Base-by-base conservation (phyloP, 257 asterid species). In the Petunia secreta region DNA sequence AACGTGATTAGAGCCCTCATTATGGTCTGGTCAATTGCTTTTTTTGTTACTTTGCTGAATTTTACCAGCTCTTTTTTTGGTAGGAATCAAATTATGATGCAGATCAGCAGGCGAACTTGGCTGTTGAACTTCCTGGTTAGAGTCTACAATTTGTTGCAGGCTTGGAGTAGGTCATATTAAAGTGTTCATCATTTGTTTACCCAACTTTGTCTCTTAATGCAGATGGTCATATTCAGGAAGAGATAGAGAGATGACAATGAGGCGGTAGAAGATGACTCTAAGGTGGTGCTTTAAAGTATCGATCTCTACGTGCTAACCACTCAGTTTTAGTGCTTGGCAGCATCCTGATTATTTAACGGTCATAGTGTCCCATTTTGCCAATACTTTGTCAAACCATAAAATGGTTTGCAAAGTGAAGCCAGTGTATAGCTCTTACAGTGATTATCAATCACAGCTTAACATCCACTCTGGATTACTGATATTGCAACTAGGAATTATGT, bases 41-140 rank as follows among this genome's bases (percentile, higher is more conserved):
- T 66, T n/a, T 75, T 14, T 67, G 13, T 69, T 37, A 38, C 67
- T 39, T 63, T 69, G 7, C 46, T 48, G 40, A 48, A 62, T 62
- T 44, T 36, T 16, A 1, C 41, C 9, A 37, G 48, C 60, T 63
- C 50, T 64, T 7, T 0, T 63, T 7, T 63, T 60, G 6, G 2
- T 38, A 93, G 99, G 97, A 93, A 88, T 89, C 89, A 37, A 95
- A 95, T 87, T 85, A 94, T 0, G 99, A 95, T 75, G 99, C 99
- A 0, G 99, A 95, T 89, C 87, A 88, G 80, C 99, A 85, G 87
- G 99, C 99, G 36, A 95, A 92, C 90, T 87, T 95, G 88, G 99
- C 91, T 5, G 93, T 88, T 8, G 91, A 90, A 48, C 98, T 95
- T 71, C 89, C 94, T 66, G 99, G 99, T 93, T 63, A 89, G 80